Percentiles rank a stretch among this genome's conserved stretches.
phyloP scores from a whole-genome alignment of 2,329 filamentous ascomycete species.

The Arachnomyces sp. region DNA sequence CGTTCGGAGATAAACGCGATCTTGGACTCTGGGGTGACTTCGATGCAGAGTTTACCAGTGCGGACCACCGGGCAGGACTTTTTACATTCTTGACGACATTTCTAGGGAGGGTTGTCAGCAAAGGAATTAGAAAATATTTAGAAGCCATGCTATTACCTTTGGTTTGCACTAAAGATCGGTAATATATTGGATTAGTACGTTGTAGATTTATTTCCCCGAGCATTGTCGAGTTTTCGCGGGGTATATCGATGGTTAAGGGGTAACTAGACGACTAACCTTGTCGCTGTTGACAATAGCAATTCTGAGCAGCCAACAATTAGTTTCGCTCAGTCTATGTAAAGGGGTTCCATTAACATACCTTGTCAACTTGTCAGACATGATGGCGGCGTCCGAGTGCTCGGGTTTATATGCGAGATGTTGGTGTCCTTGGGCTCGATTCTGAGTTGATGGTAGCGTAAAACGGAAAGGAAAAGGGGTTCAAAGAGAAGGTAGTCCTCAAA shows the following conservation, averaged over 20 bases:
- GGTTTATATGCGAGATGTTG: conserved; percentile 5
- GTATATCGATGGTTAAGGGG: conserved; percentile 25
- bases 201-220: conserved; percentile 8
- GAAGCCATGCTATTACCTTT: conserved; percentile 49
- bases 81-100: conserved; percentile 99
- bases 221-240: conserved; percentile 14
- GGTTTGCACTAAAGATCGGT: conserved; percentile 63
- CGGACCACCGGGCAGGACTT: conserved; percentile 97
- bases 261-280: conserved; percentile 59
- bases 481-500: background rate
- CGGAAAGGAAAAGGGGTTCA: no score
- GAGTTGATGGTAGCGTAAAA: no score
- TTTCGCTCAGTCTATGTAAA: background rate
- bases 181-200: conserved; percentile 33
- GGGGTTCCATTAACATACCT: conserved; percentile 51
- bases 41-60: conserved; percentile 94
- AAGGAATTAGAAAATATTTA: background rate
- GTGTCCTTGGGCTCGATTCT: no score
- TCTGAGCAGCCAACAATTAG: conserved; percentile 43
- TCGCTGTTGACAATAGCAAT: conserved; percentile 98
- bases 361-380: conserved; percentile 89
- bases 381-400: conserved; percentile 23
- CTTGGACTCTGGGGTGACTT: conserved; percentile 78
- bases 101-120: conserved; percentile 45
- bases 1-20: conserved; percentile 97